Evolutionary conservation across 306 rosid species (phyloP).

Genomic region (Myrica gale): DNA sequence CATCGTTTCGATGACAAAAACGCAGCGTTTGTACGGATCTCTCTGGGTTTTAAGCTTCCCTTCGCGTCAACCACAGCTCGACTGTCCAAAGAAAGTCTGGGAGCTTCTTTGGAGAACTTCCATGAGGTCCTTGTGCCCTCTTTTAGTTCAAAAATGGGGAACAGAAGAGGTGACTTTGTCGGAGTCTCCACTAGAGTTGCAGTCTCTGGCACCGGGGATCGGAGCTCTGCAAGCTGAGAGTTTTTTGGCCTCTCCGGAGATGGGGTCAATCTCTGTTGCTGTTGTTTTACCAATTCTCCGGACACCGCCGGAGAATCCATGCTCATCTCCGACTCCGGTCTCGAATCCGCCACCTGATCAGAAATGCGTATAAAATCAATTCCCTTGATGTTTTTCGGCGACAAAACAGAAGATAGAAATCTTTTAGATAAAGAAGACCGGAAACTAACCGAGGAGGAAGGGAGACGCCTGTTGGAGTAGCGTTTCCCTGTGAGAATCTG

Average conservation of each 20-base stretch:
- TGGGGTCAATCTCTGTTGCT: slow-evolving; percentile 27
- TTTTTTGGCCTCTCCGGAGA: slow-evolving; percentile 50
- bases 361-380: slow-evolving; percentile 2
- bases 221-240: slow-evolving; percentile 36
- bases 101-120: slow-evolving; percentile 91
- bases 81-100: slow-evolving; percentile 87
- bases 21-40: slow-evolving; percentile 56
- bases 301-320: slow-evolving; percentile 30
- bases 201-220: slow-evolving; percentile 29
- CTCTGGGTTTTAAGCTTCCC: slow-evolving; percentile 62
- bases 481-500: slow-evolving; percentile 75
- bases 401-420: not conserved
- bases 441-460: slow-evolving; percentile 49
- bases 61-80: slow-evolving; percentile 80
- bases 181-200: slow-evolving; percentile 14
- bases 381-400: not conserved
- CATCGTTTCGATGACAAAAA: slow-evolving; percentile 33
- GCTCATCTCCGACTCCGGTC: slow-evolving; percentile 38
- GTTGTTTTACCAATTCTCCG: slow-evolving; percentile 32
- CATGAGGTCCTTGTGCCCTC: slow-evolving; percentile 78
- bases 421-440: no score
- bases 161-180: slow-evolving; percentile 45
- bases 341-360: slow-evolving; percentile 33
- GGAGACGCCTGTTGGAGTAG: slow-evolving; percentile 60
- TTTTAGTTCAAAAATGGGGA: slow-evolving; percentile 64